A percentile compares a stretch with the other conserved stretches of the same genome.
Conservation (phyloP, 768 basidiomycete species). For the Collybia nuda region DNA sequence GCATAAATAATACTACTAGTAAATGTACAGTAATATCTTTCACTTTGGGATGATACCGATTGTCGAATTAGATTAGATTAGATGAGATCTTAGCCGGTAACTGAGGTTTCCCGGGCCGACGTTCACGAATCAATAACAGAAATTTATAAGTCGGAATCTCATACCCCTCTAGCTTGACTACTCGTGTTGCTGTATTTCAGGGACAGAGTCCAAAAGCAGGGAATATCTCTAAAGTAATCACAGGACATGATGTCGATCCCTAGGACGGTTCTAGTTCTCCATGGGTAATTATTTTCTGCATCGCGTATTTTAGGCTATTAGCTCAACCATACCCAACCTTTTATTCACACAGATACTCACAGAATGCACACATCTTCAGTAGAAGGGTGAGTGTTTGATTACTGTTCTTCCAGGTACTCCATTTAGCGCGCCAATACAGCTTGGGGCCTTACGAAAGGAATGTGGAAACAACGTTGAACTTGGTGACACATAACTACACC, state of each 20-base stretch:
- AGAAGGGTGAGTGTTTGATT: constrained; percentile 53
- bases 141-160: too few species aligned
- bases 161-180: too few species aligned
- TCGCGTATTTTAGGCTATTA: neutral
- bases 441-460: constrained; percentile 73
- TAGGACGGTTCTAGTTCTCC: constrained; percentile 36
- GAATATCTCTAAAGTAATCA: too few species aligned
- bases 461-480: constrained; percentile 65
- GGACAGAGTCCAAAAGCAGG: too few species aligned
- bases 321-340: neutral
- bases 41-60: too few species aligned
- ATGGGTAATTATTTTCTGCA: constrained; percentile 31
- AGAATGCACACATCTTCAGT: constrained; percentile 69
- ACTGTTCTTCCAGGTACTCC: neutral
- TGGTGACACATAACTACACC: constrained; percentile 34
- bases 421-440: constrained; percentile 30
- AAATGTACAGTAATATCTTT: too few species aligned
- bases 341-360: constrained; percentile 52
- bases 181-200: too few species aligned
- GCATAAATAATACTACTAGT: too few species aligned
- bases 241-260: neutral
- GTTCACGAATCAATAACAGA: too few species aligned
- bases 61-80: too few species aligned
- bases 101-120: too few species aligned
- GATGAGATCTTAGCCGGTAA: too few species aligned